Evolutionary conservation across 495 filamentous ascomycete genomes (phyloP).

Genomic region (Bacidia gigantensis): DNA sequence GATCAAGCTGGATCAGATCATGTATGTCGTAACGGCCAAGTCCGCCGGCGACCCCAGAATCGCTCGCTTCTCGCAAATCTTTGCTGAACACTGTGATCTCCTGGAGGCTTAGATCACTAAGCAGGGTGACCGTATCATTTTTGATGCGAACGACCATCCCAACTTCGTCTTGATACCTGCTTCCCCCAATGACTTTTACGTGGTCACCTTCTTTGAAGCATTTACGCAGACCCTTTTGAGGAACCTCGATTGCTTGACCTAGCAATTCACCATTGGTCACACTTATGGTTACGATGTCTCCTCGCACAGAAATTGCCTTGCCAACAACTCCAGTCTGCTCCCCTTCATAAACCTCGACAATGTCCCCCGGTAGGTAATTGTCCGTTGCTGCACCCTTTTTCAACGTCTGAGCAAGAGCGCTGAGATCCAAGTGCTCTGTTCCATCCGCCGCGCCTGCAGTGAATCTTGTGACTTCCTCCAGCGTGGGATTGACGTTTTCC

Average conservation of each 20-base stretch:
- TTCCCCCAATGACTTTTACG: conserved; percentile 95
- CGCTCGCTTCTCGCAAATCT: conserved; percentile 81
- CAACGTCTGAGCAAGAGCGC: conserved; percentile 71
- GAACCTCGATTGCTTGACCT: conserved; percentile 82
- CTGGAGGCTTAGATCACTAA: conserved; percentile 78
- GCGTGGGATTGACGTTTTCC: conserved; percentile 77
- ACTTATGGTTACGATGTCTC: conserved; percentile 78
- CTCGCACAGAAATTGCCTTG: conserved; percentile 71
- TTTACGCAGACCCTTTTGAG: conserved; percentile 85
- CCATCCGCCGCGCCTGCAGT: conserved; percentile 80
- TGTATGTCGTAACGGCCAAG: conserved; percentile 79
- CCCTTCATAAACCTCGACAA: conserved; percentile 89
- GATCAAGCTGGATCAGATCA: conserved; percentile 88
- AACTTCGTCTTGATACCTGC: conserved; percentile 81
- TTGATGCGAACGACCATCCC: conserved; percentile 92
- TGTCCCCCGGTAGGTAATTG: conserved; percentile 79
- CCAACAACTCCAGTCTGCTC: conserved; percentile 88
- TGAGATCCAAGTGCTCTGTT: conserved; percentile 82
- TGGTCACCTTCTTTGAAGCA: conserved; percentile 89
- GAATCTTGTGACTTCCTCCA: conserved; percentile 93
- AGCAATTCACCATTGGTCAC: conserved; percentile 72
- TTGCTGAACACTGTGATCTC: conserved; percentile 98
- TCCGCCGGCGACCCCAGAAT: conserved; percentile 67
- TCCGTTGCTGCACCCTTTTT: conserved; percentile 64
- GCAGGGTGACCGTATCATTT: conserved; percentile 77